A percentile compares a stretch with the other conserved stretches of the same genome.
These are phyloP conservation scores for Coleophoma cylindrospora DNA, from an alignment of 2,329 filamentous ascomycete genomes.

Conservation along the genomic window DNA sequence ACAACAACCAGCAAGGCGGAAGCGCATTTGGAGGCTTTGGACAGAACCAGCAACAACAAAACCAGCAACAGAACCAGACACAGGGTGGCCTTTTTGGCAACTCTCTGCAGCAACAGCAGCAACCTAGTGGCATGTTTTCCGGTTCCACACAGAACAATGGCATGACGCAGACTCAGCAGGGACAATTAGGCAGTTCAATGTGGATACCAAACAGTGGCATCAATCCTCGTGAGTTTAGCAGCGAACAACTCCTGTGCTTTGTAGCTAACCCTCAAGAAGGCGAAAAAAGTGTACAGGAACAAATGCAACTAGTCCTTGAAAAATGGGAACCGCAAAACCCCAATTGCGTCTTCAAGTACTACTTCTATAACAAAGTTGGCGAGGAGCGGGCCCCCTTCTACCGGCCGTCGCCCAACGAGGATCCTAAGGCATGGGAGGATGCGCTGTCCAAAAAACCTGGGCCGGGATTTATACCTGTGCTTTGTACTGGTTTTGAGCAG, in stretches of 20 bases:
- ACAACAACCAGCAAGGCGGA: slow-evolving; percentile 7
- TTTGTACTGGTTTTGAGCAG: slow-evolving; percentile 68
- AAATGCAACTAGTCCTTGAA: slow-evolving; percentile 63
- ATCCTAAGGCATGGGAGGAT: slow-evolving; percentile 78
- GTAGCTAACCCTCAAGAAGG: slow-evolving; percentile 30
- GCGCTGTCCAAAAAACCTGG: slow-evolving; percentile 76
- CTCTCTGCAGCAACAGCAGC: slow-evolving; percentile 18
- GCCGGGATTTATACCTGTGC: slow-evolving; percentile 69
- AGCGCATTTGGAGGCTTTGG: slow-evolving; percentile 5
- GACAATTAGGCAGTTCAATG: slow-evolving; percentile 14
- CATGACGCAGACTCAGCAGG: slow-evolving; percentile 16
- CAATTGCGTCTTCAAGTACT: slow-evolving; percentile 72
- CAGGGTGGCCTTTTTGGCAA: slow-evolving; percentile 11
- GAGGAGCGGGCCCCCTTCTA: slow-evolving; percentile 72
- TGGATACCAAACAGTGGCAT: slow-evolving; percentile 22
- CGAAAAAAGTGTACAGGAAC: slow-evolving; percentile 70
- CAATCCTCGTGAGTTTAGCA: slow-evolving; percentile 19
- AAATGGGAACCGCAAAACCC: slow-evolving; percentile 70
- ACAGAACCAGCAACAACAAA: slow-evolving; percentile 5
- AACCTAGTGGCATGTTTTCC: slow-evolving; percentile 29
- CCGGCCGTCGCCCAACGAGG: slow-evolving; percentile 63
- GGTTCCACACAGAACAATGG: slow-evolving; percentile 30
- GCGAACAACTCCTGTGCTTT: not conserved
- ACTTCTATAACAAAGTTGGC: slow-evolving; percentile 84
- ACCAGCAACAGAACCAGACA: slow-evolving; percentile 6